A percentile compares a stretch with the other conserved stretches of the same genome.
phyloP scores from a whole-genome alignment of 73 alveolate species.

The Paramecium tetraurelia region DNA sequence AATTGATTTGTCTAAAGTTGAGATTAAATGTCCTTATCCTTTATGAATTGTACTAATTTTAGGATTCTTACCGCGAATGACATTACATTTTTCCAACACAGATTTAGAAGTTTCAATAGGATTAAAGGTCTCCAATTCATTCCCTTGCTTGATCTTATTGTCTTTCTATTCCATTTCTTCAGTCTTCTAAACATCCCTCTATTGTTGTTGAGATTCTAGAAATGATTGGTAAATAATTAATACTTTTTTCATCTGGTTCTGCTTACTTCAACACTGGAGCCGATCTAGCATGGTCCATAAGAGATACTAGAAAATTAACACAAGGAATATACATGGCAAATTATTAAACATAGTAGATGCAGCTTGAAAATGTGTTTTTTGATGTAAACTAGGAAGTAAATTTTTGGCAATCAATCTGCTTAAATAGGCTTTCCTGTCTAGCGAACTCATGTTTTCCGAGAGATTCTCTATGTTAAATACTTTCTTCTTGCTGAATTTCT shows the following conservation, averaged over 20 bases:
- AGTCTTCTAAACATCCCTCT: background rate
- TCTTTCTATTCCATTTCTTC: background rate
- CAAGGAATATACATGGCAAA: slow-evolving; percentile 27
- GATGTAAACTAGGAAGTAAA: slow-evolving; percentile 48
- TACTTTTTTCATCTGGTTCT: background rate
- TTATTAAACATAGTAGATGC: slow-evolving; percentile 56
- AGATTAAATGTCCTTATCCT: slow-evolving; percentile 55
- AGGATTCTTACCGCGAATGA: slow-evolving; percentile 46
- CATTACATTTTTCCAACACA: slow-evolving; percentile 50
- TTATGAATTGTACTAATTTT: background rate
- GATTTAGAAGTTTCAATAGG: slow-evolving; percentile 54
- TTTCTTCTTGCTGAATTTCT: slow-evolving; percentile 44
- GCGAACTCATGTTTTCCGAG: slow-evolving; percentile 45
- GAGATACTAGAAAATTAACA: background rate
- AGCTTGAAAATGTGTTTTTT: slow-evolving; percentile 57
- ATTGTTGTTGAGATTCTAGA: background rate
- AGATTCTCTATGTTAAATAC: slow-evolving; percentile 17
- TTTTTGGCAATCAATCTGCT: slow-evolving; percentile 56
- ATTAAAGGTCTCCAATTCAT: slow-evolving; percentile 56
- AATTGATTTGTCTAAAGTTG: slow-evolving; percentile 54
- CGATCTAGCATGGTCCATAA: slow-evolving; percentile 38
- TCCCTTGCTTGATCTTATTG: background rate
- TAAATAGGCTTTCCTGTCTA: slow-evolving; percentile 32
- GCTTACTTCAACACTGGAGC: background rate
- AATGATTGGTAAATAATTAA: background rate